Base-by-base conservation (phyloP, 768 basidiomycete species). In the Kockovaella imperatae region DNA sequence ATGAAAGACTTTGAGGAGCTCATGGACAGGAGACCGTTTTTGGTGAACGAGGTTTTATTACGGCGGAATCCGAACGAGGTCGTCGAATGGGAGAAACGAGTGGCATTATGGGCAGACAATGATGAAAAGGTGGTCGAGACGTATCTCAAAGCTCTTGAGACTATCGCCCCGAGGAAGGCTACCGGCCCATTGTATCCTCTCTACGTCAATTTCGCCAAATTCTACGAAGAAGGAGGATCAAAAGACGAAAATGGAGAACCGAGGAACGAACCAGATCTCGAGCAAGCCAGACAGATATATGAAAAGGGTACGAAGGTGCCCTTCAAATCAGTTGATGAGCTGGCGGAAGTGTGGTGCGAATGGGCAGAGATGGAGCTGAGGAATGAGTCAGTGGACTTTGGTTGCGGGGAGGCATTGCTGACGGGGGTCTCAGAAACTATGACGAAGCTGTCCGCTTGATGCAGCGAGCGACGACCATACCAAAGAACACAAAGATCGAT, bases 321-420 rank as follows among this genome's bases (percentile, higher is more conserved):
- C 64, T 96, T 90, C 76, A 87, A 84, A 72, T 77, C 80, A n/a
- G 91, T 99, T 8, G 93, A 99, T 67, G 95, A 99, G 62, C 77
- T 99, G 20, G 95, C 95, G 0, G 95, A 97, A 69, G 80, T 96
- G 13, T 99, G 95, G 95, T 96, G 91, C 62, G 95, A 97, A 73
- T 97, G 95, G 93, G 82, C 95, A 5, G 95, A 99, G 73, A 82
- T 97, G 84, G 95, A 99, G 69, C 77, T 97, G 42, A 81, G 93
- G 35, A 84, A 90, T 42, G 91, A 93, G 91, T 91, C 74, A 61
- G 87, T 77, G 4, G 2, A 17, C 13, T 18, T 24, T 26, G 39
- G 4, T 17, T 21, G 43, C 30, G 11, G 31, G 28, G 1, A n/a
- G 4, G 25, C 20, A 44, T 20, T 30, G 29, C 11, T 31, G 5